Evolutionary conservation across 495 filamentous ascomycete genomes (phyloP), one percentile per base, ranked within the genome.

Genomic region (Melanomma pulvis-pyrius): DNA sequence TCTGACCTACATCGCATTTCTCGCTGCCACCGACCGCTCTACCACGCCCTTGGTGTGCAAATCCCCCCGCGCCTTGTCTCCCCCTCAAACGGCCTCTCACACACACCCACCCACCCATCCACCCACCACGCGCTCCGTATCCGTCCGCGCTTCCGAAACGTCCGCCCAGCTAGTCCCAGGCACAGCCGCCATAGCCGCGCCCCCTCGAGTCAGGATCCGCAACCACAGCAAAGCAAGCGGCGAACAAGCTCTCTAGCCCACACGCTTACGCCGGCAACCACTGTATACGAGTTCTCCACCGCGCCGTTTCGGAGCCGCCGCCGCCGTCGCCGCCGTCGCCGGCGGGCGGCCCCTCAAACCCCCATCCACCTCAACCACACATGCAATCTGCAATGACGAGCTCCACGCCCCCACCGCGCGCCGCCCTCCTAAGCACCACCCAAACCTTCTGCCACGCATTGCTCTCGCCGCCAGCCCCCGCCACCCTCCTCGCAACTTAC

Each of bases 391-490:
- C 21, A 8, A 51, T 51, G 48, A 51, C 48, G 17, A n/a, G 3
- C 39, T 17, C 22, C 48, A 24, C 7, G 3, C 22, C 48, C n/a
- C 1, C 48, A 8, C 48, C 11, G 17, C 15, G 44, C n/a, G 49
- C 61, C 30, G 6, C 26, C 1, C 63, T 67, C n/a, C 56, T 57
- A 2, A 61, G 29, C 24, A 49, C 36, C 17, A 51, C 65, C 0
- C 25, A 48, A 15, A 22, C 34, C n/a, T 69, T 69, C 44, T 69
- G 66, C 55, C 0, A 30, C 7, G 24, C 59, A 8, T 53, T 69
- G 32, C 50, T 63, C 28, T 34, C 32, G 0, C 66, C 66, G n/a
- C 66, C 59, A 5, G 1, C 66, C 2, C 66, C 66, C 1, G 21
- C 29, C 13, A 22, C 5, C 12, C 52, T 69, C 17, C 62, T 69